phyloP scores from a whole-genome alignment of 2,329 filamentous ascomycete species.

The Alternaria sp. region DNA sequence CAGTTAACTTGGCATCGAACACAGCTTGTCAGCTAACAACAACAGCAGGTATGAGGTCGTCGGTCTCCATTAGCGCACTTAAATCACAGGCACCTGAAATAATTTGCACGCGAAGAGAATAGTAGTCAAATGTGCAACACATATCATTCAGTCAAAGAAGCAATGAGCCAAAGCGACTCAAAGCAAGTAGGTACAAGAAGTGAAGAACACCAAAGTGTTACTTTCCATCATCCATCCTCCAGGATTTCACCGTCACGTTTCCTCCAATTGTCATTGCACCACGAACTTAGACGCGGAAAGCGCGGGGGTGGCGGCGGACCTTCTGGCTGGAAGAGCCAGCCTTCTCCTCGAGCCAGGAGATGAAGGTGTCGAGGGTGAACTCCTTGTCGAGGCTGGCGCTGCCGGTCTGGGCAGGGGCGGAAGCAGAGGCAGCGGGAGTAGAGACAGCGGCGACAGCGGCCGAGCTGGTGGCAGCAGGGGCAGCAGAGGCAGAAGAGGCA shows the following conservation, averaged over 20 bases:
- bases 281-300: conserved; percentile 20
- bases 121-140: conserved; percentile 3
- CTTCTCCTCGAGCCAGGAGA: conserved; percentile 31
- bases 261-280: not conserved
- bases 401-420: conserved; percentile 1
- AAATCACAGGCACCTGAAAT: not conserved
- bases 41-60: accelerated
- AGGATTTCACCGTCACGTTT: not conserved
- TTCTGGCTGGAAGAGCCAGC: conserved; percentile 20
- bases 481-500: conserved; percentile 12
- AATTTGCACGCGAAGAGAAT: not conserved
- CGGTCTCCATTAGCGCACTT: not conserved
- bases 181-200: conserved; percentile 24
- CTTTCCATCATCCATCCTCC: not conserved
- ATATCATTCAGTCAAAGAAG: conserved; percentile 10
- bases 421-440: not conserved
- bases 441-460: conserved; percentile 3
- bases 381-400: conserved; percentile 12
- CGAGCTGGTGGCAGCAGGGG: conserved; percentile 6
- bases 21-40: not conserved
- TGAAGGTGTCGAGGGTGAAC: conserved; percentile 30
- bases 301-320: conserved; percentile 26
- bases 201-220: conserved; percentile 10
- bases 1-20: not conserved
- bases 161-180: not conserved